phyloP scores from a whole-genome alignment of 257 asterid genomes.

The Cynanchum wilfordii region DNA sequence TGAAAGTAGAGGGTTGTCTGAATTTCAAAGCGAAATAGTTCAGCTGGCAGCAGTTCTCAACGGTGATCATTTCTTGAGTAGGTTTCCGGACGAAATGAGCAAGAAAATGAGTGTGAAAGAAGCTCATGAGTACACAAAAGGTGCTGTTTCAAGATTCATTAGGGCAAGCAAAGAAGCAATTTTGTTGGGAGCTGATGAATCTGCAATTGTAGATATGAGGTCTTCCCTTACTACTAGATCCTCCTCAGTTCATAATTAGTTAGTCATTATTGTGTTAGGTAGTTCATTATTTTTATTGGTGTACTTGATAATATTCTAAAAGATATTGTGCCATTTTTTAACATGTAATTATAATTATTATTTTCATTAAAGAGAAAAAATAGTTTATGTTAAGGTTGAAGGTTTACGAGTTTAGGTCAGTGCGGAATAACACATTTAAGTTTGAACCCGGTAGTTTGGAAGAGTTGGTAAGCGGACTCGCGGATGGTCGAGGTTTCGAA shows the following conservation, averaged over 20 bases:
- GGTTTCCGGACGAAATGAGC: constrained; percentile 42
- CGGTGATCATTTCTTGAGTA: constrained; percentile 66
- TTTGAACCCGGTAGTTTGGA: too few species aligned
- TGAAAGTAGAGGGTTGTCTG: constrained; percentile 50
- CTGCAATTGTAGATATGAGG: constrained; percentile 77
- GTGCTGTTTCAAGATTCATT: constrained; percentile 65
- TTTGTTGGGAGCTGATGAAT: constrained; percentile 54
- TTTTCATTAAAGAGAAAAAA: too few species aligned
- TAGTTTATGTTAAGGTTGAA: too few species aligned
- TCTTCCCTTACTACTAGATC: constrained; percentile 73
- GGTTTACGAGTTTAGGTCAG: too few species aligned
- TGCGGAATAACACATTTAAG: too few species aligned
- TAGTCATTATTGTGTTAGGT: background rate
- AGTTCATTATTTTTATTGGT: too few species aligned
- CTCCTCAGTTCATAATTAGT: constrained; percentile 36
- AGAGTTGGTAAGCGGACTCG: too few species aligned
- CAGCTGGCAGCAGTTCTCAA: constrained; percentile 67
- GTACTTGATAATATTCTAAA: too few species aligned
- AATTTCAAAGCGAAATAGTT: constrained; percentile 67
- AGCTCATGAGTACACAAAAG: constrained; percentile 51
- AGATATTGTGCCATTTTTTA: too few species aligned
- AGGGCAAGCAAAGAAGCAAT: constrained; percentile 73
- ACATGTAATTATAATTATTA: too few species aligned
- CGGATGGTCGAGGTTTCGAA: too few species aligned
- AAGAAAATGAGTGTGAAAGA: constrained; percentile 68